phyloP scores from a whole-genome alignment of 2,329 filamentous ascomycete genomes.

The Colletotrichum orbiculare region DNA sequence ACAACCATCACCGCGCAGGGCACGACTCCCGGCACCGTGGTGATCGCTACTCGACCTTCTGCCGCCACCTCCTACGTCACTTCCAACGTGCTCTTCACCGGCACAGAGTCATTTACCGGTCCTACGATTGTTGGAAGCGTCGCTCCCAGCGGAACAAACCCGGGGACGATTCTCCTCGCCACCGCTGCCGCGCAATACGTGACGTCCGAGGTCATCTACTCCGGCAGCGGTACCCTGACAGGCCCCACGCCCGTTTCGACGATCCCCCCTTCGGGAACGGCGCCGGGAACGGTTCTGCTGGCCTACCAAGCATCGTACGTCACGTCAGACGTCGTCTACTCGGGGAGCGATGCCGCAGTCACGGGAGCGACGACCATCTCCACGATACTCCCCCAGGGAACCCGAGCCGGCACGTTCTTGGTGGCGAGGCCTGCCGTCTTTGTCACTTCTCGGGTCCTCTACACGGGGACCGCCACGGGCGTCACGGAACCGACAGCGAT shows the following conservation, averaged over 20 bases:
- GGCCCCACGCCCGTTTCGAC: slow-evolving; percentile 7
- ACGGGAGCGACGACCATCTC: background rate
- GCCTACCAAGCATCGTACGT: slow-evolving; percentile 1
- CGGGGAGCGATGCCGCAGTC: background rate
- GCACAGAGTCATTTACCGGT: background rate
- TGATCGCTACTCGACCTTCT: background rate
- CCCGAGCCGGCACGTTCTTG: slow-evolving; percentile 16
- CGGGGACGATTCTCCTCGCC: slow-evolving; percentile 27
- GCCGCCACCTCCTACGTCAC: background rate
- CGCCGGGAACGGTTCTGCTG: slow-evolving; percentile 10
- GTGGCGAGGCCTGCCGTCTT: slow-evolving; percentile 12
- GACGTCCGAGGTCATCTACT: slow-evolving; percentile 10
- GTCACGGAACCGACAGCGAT: slow-evolving; percentile 3
- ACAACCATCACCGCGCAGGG: background rate
- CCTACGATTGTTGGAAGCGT: slow-evolving; percentile 20
- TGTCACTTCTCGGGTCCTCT: slow-evolving; percentile 16
- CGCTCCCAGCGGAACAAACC: slow-evolving; percentile 10
- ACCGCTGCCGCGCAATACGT: slow-evolving; percentile 2
- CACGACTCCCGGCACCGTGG: background rate
- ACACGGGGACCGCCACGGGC: background rate
- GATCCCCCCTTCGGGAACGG: slow-evolving; percentile 11
- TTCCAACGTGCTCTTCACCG: background rate
- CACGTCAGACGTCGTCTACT: background rate
- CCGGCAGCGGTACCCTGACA: background rate
- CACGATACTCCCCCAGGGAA: slow-evolving; percentile 19